Evolutionary conservation across 2,329 filamentous ascomycete species (phyloP).

Genomic region (Fusarium sp.): DNA sequence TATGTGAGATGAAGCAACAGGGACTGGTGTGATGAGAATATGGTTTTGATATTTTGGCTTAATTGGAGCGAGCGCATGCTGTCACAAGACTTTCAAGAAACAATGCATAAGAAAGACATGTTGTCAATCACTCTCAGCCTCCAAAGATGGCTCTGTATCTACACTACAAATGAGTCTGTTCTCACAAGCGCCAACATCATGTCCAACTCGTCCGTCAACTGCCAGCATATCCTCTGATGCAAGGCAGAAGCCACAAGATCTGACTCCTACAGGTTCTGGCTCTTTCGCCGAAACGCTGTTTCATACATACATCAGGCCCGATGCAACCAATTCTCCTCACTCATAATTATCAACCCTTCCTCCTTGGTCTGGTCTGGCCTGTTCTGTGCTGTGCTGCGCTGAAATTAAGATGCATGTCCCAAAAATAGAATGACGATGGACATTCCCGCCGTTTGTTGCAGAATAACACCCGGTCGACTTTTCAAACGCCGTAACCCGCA

Average conservation of each 20-base stretch:
- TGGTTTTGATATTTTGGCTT: not conserved
- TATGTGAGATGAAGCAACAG: slow-evolving; percentile 21
- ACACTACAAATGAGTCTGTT: slow-evolving; percentile 33
- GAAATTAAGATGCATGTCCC: slow-evolving; percentile 41
- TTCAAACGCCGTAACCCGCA: slow-evolving; percentile 46
- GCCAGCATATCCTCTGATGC: slow-evolving; percentile 16
- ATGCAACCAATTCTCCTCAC: slow-evolving; percentile 14
- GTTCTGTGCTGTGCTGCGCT: slow-evolving; percentile 17
- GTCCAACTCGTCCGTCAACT: slow-evolving; percentile 22
- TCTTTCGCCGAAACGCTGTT: slow-evolving; percentile 13
- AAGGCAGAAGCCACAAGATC: slow-evolving; percentile 24
- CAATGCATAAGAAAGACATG: slow-evolving; percentile 4
- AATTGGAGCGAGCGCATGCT: not conserved
- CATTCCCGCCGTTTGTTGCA: slow-evolving; percentile 37
- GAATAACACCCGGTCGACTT: slow-evolving; percentile 43
- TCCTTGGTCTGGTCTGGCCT: slow-evolving; percentile 3
- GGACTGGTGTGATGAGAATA: not conserved
- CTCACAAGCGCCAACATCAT: slow-evolving; percentile 27
- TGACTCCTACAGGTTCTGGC: slow-evolving; percentile 14
- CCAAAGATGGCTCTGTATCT: slow-evolving; percentile 27
- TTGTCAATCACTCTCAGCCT: slow-evolving; percentile 25
- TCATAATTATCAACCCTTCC: slow-evolving; percentile 27
- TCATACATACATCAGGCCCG: slow-evolving; percentile 20
- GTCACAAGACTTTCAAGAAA: not conserved
- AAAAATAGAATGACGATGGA: slow-evolving; percentile 30